Conservation (phyloP, 2,329 filamentous ascomycete genomes). For the Aspergillus sp. region DNA sequence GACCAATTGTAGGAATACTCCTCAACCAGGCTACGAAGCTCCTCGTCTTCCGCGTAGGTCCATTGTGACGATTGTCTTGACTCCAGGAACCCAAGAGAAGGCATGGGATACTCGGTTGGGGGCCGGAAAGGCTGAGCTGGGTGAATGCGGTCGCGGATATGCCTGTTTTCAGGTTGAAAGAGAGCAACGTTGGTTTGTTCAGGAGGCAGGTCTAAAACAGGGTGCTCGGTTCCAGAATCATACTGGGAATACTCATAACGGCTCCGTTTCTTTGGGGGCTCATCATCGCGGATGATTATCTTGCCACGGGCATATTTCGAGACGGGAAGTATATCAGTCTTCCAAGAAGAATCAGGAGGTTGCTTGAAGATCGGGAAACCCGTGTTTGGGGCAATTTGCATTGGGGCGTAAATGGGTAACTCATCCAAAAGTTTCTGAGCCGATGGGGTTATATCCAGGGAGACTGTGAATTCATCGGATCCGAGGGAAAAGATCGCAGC, state of each 20-base stretch:
- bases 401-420: constrained; percentile 76
- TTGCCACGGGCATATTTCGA: constrained; percentile 86
- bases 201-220: constrained; percentile 61
- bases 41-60: constrained; percentile 88
- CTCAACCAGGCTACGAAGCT: constrained; percentile 79
- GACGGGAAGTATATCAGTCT: constrained; percentile 75
- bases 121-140: constrained; percentile 91
- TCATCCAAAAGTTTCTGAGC: constrained; percentile 79
- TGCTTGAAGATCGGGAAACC: constrained; percentile 62
- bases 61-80: constrained; percentile 85
- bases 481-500: constrained; percentile 83
- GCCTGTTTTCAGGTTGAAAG: constrained; percentile 87
- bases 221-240: constrained; percentile 64
- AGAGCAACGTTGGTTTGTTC: constrained; percentile 79
- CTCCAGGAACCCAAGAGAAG: constrained; percentile 87
- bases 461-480: constrained; percentile 80
- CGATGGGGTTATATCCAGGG: constrained; percentile 72
- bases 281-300: constrained; percentile 69
- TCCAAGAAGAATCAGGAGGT: constrained; percentile 74
- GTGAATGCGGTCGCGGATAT: constrained; percentile 86
- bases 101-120: constrained; percentile 90
- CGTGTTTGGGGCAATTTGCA: constrained; percentile 58
- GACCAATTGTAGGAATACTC: constrained; percentile 99
- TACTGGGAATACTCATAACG: constrained; percentile 82
- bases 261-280: constrained; percentile 74